phyloP scores from a whole-genome alignment of 768 basidiomycete species.

The Arthromyces matolae region DNA sequence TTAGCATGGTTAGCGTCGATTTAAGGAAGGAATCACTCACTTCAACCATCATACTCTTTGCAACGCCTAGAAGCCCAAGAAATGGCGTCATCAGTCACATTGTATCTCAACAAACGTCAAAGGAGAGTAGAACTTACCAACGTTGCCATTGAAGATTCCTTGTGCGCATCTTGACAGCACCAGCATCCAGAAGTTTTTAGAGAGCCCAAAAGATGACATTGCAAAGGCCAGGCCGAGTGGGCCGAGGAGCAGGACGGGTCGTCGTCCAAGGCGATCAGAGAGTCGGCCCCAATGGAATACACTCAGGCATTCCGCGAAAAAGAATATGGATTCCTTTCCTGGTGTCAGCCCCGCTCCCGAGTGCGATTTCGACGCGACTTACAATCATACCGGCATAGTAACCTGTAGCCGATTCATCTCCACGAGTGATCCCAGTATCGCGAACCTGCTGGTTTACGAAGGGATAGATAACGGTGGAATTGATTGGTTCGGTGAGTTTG shows the following conservation, averaged over 20 bases:
- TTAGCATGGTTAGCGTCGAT: background rate
- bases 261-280: slow-evolving; percentile 36
- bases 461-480: slow-evolving; percentile 38
- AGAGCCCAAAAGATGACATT: slow-evolving; percentile 33
- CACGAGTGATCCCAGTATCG: slow-evolving; percentile 38
- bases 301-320: slow-evolving; percentile 31
- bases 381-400: slow-evolving; percentile 48
- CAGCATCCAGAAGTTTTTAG: slow-evolving; percentile 27
- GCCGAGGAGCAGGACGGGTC: slow-evolving; percentile 32
- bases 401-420: slow-evolving; percentile 38
- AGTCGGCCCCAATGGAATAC: slow-evolving; percentile 32
- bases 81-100: background rate
- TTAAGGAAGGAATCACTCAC: slow-evolving; percentile 1
- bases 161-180: slow-evolving; percentile 28
- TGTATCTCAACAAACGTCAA: background rate
- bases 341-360: background rate
- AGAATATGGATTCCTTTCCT: slow-evolving; percentile 35
- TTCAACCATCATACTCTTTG: slow-evolving; percentile 17
- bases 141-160: slow-evolving; percentile 22
- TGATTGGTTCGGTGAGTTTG: slow-evolving; percentile 29
- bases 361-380: slow-evolving; percentile 6
- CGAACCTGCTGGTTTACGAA: slow-evolving; percentile 42
- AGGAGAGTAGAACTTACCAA: slow-evolving; percentile 21
- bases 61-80: slow-evolving; percentile 7
- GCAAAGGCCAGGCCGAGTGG: slow-evolving; percentile 28